Conservation (phyloP, 164 flowering plant genomes). For the Annona cherimola region DNA sequence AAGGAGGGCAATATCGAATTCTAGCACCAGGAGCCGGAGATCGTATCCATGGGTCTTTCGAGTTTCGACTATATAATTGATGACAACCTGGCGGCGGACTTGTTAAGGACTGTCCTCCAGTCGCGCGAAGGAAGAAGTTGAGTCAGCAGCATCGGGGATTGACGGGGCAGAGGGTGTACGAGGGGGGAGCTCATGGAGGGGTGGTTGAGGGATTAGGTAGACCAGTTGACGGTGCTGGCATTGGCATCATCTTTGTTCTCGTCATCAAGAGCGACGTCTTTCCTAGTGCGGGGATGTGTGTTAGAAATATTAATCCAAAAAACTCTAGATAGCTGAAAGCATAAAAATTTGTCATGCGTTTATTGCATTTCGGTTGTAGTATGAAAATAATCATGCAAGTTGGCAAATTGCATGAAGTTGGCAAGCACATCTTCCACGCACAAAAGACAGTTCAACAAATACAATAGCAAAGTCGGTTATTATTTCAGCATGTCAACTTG, state of each 20-base stretch:
- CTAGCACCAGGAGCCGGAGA: conserved; percentile 13
- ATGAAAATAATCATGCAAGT: no score
- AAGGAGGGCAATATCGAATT: conserved; percentile 1
- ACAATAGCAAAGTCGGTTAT: no score
- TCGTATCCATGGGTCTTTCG: conserved; percentile 82
- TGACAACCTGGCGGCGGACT: conserved; percentile 39
- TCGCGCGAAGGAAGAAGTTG: neutral
- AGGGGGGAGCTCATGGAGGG: conserved; percentile 13
- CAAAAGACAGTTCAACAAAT: no score
- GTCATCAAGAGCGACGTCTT: conserved; percentile 42
- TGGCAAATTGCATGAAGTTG: no score
- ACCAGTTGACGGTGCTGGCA: conserved; percentile 19
- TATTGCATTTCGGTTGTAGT: no score
- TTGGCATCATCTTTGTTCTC: conserved; percentile 42
- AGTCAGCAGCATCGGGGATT: conserved; percentile 12
- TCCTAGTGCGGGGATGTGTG: conserved; percentile 47
- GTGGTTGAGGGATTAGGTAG: conserved; percentile 44
- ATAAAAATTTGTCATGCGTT: no score
- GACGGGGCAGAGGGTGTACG: conserved; percentile 30
- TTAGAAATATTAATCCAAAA: no score
- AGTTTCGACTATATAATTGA: conserved; percentile 74
- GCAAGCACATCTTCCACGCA: no score
- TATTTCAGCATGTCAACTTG: no score
- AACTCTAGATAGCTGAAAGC: no score
- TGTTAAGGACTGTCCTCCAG: conserved; percentile 14